Evolutionary conservation across 176 grass and related monocot genomes (phyloP).

Genomic region (Chrysopogon serrulatus): DNA sequence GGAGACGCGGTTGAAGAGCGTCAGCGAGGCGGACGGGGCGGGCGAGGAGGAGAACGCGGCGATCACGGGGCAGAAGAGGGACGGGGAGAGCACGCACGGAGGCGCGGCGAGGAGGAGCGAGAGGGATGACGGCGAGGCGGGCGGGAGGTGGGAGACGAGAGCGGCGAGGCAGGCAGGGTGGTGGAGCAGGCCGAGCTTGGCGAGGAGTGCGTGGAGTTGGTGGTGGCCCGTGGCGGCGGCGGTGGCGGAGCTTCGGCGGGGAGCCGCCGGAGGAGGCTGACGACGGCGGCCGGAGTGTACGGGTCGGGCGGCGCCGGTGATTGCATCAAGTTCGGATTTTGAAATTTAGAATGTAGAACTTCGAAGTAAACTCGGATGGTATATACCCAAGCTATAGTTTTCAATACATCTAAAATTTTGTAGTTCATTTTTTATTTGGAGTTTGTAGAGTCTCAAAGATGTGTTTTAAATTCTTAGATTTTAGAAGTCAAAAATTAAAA

Average conservation of each 20-base stretch:
- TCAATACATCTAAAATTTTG: no score
- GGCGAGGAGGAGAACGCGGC: constrained; percentile 30
- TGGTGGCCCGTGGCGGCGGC: background rate
- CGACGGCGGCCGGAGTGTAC: background rate
- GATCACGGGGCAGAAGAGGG: constrained; percentile 51
- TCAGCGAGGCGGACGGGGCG: constrained; percentile 7
- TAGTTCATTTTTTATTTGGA: no score
- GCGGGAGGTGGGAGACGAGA: constrained; percentile 46
- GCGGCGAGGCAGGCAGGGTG: constrained; percentile 21
- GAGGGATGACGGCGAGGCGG: constrained; percentile 39
- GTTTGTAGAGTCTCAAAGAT: no score
- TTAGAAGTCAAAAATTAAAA: no score
- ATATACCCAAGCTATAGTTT: no score
- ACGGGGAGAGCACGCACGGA: constrained; percentile 8
- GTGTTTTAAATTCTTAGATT: no score
- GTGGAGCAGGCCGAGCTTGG: constrained; percentile 45
- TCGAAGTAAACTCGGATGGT: no score
- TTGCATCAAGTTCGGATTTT: no score
- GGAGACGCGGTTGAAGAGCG: constrained; percentile 42
- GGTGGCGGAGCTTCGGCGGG: background rate
- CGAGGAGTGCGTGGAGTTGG: constrained; percentile 43
- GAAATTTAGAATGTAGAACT: no score
- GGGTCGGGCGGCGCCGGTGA: background rate
- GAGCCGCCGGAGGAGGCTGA: constrained; percentile 1
- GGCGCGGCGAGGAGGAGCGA: constrained; percentile 39